Conservation (phyloP, 805 yeast genomes). For the Wickerhamomyces canadensis region DNA sequence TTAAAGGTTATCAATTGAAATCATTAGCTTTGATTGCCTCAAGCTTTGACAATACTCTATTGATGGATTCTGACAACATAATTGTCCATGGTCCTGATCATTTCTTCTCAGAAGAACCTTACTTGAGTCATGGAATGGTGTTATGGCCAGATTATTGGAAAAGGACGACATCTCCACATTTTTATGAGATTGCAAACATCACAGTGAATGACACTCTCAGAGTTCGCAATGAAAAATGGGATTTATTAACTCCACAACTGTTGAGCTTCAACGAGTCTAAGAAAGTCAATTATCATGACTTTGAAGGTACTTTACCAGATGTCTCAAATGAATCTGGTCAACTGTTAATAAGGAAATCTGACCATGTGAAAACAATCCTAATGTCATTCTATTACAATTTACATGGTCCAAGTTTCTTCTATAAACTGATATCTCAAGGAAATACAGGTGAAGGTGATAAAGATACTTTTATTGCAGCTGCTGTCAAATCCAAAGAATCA, state of each 20-base stretch:
- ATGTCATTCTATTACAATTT: slow-evolving; percentile 61
- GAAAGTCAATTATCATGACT: slow-evolving; percentile 49
- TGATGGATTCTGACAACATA: slow-evolving; percentile 72
- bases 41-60: slow-evolving; percentile 65
- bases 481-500: slow-evolving; percentile 41
- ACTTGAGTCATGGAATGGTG: slow-evolving; percentile 43
- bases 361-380: slow-evolving; percentile 53
- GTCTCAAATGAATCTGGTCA: slow-evolving; percentile 71
- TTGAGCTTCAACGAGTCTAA: slow-evolving; percentile 10
- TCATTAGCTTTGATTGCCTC: slow-evolving; percentile 70
- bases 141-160: slow-evolving; percentile 80
- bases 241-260: slow-evolving; percentile 28
- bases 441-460: slow-evolving; percentile 78
- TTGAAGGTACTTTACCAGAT: slow-evolving; percentile 60
- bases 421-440: slow-evolving; percentile 65
- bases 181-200: slow-evolving; percentile 47
- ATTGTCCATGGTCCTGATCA: slow-evolving; percentile 44
- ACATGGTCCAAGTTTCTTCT: slow-evolving; percentile 61
- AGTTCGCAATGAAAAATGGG: slow-evolving; percentile 20
- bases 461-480: slow-evolving; percentile 70
- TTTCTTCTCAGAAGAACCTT: slow-evolving; percentile 41
- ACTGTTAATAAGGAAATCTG: slow-evolving; percentile 51
- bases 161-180: slow-evolving; percentile 58
- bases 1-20: slow-evolving; percentile 66
- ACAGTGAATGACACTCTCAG: slow-evolving; percentile 23